These are phyloP conservation scores for Neopestalotiopsis rosae DNA, from an alignment of 2,329 filamentous ascomycete genomes.

Conservation along the genomic window DNA sequence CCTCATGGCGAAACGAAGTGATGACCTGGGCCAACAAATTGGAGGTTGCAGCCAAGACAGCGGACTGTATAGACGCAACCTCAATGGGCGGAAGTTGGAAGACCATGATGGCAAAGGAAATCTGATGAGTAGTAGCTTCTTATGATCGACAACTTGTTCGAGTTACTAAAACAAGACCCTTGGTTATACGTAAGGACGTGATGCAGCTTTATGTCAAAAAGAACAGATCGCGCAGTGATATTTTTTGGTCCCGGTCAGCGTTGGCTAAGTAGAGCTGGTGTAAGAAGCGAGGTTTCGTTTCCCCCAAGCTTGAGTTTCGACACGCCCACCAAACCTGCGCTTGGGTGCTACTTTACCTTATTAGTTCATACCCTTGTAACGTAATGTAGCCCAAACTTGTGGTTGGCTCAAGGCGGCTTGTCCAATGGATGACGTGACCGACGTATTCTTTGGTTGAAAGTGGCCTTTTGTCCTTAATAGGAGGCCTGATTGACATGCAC, in stretches of 20 bases:
- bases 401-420: not conserved
- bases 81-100: constrained; percentile 54
- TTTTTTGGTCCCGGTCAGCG: not conserved
- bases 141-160: too few species aligned
- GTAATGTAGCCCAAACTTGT: not conserved
- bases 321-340: not conserved
- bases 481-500: not conserved
- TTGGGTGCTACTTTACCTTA: not conserved
- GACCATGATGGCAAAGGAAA: constrained; percentile 33
- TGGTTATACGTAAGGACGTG: not conserved
- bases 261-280: not conserved
- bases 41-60: constrained; percentile 68
- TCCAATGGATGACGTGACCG: constrained; percentile 5
- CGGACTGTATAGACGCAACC: constrained; percentile 68
- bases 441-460: not conserved
- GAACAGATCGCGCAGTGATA: not conserved
- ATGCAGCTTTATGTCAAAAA: not conserved
- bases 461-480: not conserved
- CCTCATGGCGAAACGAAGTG: constrained; percentile 64
- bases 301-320: not conserved
- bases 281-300: not conserved
- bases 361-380: constrained; percentile 8
- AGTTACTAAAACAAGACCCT: too few species aligned
- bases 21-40: constrained; percentile 78
- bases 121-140: not conserved